Percentiles rank a stretch among this genome's conserved stretches.
Evolutionary conservation across 225 moss, liverwort and hornwort species (phyloP).

Genomic region (Bryoerythrophyllum caledonicum): DNA sequence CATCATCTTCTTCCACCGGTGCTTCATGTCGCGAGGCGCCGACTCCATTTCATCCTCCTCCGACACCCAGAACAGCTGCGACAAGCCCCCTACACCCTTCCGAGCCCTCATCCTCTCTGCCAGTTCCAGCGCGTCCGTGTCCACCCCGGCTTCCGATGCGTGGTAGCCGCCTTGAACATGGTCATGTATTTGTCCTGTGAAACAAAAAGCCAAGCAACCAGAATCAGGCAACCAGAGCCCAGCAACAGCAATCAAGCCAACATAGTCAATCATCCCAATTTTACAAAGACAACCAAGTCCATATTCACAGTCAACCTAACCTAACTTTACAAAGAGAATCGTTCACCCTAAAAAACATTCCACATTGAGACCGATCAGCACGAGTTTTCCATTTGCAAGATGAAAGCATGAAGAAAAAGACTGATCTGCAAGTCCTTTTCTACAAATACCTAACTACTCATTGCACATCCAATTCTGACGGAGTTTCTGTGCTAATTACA

Average conservation of each 20-base stretch:
- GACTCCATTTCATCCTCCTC: slow-evolving; percentile 96
- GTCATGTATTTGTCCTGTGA: slow-evolving; percentile 52
- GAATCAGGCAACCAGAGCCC: background rate
- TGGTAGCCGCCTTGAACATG: slow-evolving; percentile 39
- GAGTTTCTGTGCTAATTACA: background rate
- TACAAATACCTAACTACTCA: background rate
- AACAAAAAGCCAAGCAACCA: slow-evolving; percentile 5
- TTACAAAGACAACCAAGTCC: too few relatives aligned
- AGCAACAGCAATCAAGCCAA: too few relatives aligned
- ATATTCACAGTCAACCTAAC: background rate
- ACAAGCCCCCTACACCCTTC: slow-evolving; percentile 47
- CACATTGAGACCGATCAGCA: background rate
- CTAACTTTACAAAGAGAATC: background rate
- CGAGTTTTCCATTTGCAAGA: background rate
- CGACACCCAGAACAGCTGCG: slow-evolving; percentile 57
- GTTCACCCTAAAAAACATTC: background rate
- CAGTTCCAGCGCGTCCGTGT: slow-evolving; percentile 34
- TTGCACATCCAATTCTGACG: background rate
- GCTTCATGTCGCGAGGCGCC: slow-evolving; percentile 76
- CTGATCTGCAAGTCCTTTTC: background rate
- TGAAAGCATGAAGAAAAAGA: too few relatives aligned
- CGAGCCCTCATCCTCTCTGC: slow-evolving; percentile 54
- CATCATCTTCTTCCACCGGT: slow-evolving; percentile 80
- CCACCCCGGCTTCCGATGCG: slow-evolving; percentile 37
- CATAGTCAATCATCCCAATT: too few relatives aligned